Conservation (phyloP, 805 yeast genomes). For the Suhomyces sp. region DNA sequence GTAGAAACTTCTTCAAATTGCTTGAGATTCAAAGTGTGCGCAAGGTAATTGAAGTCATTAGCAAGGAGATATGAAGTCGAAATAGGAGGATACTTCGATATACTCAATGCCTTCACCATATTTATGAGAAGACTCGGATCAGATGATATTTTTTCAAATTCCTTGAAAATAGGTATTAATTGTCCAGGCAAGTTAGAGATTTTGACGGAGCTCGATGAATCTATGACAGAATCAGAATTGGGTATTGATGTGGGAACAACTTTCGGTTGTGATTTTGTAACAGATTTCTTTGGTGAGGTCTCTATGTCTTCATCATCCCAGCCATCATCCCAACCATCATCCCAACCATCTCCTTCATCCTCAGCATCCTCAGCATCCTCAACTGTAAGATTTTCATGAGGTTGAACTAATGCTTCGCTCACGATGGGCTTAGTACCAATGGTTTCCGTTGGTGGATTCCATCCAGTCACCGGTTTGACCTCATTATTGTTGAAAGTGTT, state of each 20-base stretch:
- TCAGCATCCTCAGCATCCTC: constrained; percentile 8
- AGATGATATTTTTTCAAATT: constrained; percentile 20
- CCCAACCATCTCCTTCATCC: constrained; percentile 22
- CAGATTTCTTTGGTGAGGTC: no score
- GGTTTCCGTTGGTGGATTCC: background rate
- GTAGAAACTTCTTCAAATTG: constrained; percentile 18
- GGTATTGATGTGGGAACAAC: no score
- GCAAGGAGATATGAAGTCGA: constrained; percentile 33
- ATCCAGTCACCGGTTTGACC: constrained; percentile 2
- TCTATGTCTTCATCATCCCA: constrained; percentile 25
- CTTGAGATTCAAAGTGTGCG: constrained; percentile 10
- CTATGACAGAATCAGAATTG: no score
- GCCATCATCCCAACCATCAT: constrained; percentile 29
- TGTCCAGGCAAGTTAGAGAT: constrained; percentile 24
- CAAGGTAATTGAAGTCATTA: constrained; percentile 34
- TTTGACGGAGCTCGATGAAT: no score
- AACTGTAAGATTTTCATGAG: background rate
- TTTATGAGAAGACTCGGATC: constrained; percentile 22
- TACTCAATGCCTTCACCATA: constrained; percentile 31
- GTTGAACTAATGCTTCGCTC: background rate
- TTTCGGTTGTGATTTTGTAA: no score
- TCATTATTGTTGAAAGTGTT: constrained; percentile 2
- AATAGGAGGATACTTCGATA: constrained; percentile 32
- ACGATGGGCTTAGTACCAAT: background rate
- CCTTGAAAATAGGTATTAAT: constrained; percentile 22